Conservation (phyloP, 352 stramenopile species). For the Pythium monospermum region DNA sequence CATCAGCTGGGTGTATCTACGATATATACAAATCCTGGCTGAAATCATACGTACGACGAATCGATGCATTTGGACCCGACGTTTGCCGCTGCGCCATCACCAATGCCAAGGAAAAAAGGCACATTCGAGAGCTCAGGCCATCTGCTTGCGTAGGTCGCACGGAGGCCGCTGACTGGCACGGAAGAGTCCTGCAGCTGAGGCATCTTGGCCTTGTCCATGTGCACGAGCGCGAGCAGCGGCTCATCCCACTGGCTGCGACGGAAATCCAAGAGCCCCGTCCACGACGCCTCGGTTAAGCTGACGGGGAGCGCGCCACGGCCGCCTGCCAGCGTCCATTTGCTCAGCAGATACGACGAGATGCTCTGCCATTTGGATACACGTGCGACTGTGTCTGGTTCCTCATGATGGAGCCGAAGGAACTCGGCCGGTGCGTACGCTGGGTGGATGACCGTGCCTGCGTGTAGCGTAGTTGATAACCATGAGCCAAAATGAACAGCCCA, state of each 20-base stretch:
- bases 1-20: not conserved
- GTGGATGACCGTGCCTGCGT: constrained; percentile 73
- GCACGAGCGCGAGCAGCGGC: constrained; percentile 68
- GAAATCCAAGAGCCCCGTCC: constrained; percentile 93
- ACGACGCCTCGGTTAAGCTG: constrained; percentile 93
- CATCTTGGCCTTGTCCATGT: constrained; percentile 68
- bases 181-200: constrained; percentile 65
- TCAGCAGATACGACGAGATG: constrained; percentile 84
- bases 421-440: constrained; percentile 87
- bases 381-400: constrained; percentile 34
- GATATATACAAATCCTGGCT: not conserved
- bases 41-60: constrained; percentile 36
- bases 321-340: constrained; percentile 62
- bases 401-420: constrained; percentile 78
- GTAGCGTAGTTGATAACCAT: not conserved
- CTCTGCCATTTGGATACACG: constrained; percentile 85
- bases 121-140: constrained; percentile 69
- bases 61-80: constrained; percentile 91
- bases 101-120: constrained; percentile 88
- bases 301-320: constrained; percentile 54
- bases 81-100: constrained; percentile 92
- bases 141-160: constrained; percentile 42
- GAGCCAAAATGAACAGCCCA: not conserved
- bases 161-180: constrained; percentile 49
- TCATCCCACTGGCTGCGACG: constrained; percentile 78